Percentiles rank a stretch among this genome's conserved stretches.
These are phyloP conservation scores for Clitopilus hobsonii DNA, from an alignment of 768 basidiomycete genomes.

Conservation along the genomic window DNA sequence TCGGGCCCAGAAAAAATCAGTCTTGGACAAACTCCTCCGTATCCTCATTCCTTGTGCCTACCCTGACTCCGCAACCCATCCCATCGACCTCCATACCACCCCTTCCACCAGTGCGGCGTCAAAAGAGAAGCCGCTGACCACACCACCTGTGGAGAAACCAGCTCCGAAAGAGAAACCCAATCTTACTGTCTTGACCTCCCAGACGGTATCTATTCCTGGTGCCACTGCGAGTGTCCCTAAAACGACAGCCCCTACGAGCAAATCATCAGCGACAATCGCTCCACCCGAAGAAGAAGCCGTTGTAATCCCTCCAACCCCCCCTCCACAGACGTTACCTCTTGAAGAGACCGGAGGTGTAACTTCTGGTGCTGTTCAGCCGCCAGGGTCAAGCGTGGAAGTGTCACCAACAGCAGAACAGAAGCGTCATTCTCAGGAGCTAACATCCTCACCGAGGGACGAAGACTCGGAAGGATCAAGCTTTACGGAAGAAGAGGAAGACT, in stretches of 20 bases:
- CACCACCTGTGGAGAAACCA: slow-evolving; percentile 6
- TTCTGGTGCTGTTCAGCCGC: slow-evolving; percentile 89
- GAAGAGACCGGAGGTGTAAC: slow-evolving; percentile 86
- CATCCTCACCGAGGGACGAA: slow-evolving; percentile 42
- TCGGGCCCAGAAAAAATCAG: slow-evolving; percentile 38
- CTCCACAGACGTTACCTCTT: slow-evolving; percentile 37
- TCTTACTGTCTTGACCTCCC: background rate
- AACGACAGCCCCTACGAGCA: slow-evolving; percentile 4
- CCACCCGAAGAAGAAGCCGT: slow-evolving; percentile 23
- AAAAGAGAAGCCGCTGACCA: slow-evolving; percentile 24
- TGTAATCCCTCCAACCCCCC: slow-evolving; percentile 31
- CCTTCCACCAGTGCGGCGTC: slow-evolving; percentile 15
- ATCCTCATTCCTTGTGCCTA: slow-evolving; percentile 64
- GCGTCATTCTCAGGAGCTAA: slow-evolving; percentile 37
- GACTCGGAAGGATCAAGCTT: slow-evolving; percentile 65
- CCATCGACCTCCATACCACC: slow-evolving; percentile 33
- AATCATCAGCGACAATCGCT: slow-evolving; percentile 5
- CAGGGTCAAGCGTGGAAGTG: slow-evolving; percentile 70
- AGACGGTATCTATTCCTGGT: slow-evolving; percentile 4
- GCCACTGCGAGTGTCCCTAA: background rate
- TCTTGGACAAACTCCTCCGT: slow-evolving; percentile 56
- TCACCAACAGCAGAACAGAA: slow-evolving; percentile 22
- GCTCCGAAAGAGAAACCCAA: slow-evolving; percentile 1
- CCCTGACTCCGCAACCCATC: slow-evolving; percentile 42
- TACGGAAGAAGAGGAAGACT: slow-evolving; percentile 65